phyloP scores from a whole-genome alignment of 2,329 filamentous ascomycete species.

The Rutstroemia sp. region DNA sequence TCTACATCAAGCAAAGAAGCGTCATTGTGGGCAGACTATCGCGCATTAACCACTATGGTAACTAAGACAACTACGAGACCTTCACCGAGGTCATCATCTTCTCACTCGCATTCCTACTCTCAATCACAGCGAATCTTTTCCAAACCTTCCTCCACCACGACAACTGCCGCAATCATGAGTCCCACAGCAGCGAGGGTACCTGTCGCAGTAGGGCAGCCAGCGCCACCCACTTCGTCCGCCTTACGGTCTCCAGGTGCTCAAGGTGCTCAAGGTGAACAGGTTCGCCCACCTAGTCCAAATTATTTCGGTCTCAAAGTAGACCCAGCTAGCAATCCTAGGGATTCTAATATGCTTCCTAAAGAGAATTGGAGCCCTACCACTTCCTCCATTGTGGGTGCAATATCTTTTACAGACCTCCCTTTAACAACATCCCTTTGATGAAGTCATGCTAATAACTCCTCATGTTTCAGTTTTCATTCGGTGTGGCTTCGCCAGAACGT shows the following conservation, averaged over 20 bases:
- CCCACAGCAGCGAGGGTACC: conserved; percentile 15
- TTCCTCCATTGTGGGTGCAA: conserved; percentile 46
- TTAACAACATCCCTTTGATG: neutral
- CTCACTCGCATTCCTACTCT: conserved; percentile 19
- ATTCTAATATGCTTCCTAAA: conserved; percentile 55
- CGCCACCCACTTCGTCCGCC: conserved; percentile 15
- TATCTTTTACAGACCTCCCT: neutral
- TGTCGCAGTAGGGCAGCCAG: conserved; percentile 23
- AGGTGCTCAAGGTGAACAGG: conserved; percentile 14
- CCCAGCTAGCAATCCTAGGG: conserved; percentile 49
- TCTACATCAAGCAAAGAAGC: neutral
- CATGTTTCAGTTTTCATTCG: conserved; percentile 48
- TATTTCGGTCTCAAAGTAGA: conserved; percentile 78
- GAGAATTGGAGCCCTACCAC: conserved; percentile 70
- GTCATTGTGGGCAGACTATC: neutral
- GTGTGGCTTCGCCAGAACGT: conserved; percentile 59
- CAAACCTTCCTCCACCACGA: conserved; percentile 7
- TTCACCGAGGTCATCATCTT: conserved; percentile 17
- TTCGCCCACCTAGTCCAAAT: conserved; percentile 61
- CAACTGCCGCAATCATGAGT: conserved; percentile 17
- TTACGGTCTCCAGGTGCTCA: conserved; percentile 21
- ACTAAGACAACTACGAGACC: conserved; percentile 25
- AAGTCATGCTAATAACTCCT: neutral
- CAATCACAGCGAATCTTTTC: conserved; percentile 16
- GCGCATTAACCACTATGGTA: conserved; percentile 20